Conservation (phyloP, 345 rosid genomes). For the Eucalyptus globulus region DNA sequence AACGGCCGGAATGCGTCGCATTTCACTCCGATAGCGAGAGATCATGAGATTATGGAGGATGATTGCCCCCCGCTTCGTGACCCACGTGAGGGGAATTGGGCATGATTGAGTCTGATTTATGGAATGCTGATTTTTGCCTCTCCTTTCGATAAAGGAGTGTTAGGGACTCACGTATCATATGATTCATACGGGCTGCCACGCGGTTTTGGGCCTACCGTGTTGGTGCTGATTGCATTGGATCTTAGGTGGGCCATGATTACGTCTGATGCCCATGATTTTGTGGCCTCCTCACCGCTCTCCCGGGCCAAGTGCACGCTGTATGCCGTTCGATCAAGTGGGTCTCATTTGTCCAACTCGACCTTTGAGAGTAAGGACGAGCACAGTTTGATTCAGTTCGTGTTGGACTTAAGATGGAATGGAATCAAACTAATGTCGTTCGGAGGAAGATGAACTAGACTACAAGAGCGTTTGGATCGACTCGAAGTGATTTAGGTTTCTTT, state of each 20-base stretch:
- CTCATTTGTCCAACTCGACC: neutral
- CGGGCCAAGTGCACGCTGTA: neutral
- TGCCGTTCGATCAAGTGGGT: neutral
- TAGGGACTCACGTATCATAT: neutral
- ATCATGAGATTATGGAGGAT: neutral
- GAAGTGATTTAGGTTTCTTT: neutral
- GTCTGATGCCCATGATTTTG: neutral
- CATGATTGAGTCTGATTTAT: neutral
- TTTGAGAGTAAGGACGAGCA: neutral
- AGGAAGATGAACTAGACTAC: neutral
- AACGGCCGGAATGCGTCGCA: neutral
- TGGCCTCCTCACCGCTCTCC: neutral
- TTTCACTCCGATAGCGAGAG: neutral
- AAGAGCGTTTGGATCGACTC: neutral
- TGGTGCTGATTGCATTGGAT: neutral
- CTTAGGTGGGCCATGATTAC: neutral
- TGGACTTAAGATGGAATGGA: neutral
- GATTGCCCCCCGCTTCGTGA: neutral
- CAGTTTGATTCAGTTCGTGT: rapidly evolving
- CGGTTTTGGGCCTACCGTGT: neutral
- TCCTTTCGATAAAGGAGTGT: neutral
- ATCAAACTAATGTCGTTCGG: neutral
- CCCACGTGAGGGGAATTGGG: neutral
- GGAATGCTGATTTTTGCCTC: neutral
- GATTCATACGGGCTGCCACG: neutral